Evolutionary conservation across 2,329 filamentous ascomycete species (phyloP).

Genomic region (Colletotrichum sp.): DNA sequence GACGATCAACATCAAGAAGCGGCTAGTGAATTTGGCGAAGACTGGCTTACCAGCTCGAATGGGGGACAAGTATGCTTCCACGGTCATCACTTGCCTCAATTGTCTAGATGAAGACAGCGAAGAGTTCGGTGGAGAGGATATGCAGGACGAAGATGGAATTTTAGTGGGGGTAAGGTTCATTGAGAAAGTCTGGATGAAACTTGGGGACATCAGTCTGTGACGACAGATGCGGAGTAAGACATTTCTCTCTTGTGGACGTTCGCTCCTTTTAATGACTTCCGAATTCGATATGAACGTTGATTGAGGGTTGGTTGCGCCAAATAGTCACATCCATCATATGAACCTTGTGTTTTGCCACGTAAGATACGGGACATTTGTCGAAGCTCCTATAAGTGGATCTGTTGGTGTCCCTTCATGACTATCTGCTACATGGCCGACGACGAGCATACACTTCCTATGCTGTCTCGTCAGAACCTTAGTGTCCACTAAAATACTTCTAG

Average conservation of each 20-base stretch:
- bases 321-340: neutral
- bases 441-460: too few species aligned
- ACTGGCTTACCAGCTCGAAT: slow-evolving; percentile 25
- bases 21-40: slow-evolving; percentile 22
- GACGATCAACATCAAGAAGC: neutral
- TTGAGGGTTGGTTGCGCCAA: neutral
- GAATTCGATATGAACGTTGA: too few species aligned
- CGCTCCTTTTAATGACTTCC: neutral
- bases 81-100: slow-evolving; percentile 38
- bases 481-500: too few species aligned
- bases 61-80: slow-evolving; percentile 32
- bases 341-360: neutral
- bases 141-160: slow-evolving; percentile 33
- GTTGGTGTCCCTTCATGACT: neutral
- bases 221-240: accelerated
- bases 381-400: too few species aligned
- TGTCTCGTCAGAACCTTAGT: too few species aligned
- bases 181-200: slow-evolving; percentile 27
- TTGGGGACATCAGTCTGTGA: neutral
- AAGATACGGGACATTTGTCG: neutral
- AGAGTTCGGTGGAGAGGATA: slow-evolving; percentile 32
- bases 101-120: slow-evolving; percentile 34
- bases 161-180: slow-evolving; percentile 32
- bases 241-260: accelerated
- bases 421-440: too few species aligned